phyloP scores from a whole-genome alignment of 192 early-diverging fungal genomes.

The Backusella morwellensis region DNA sequence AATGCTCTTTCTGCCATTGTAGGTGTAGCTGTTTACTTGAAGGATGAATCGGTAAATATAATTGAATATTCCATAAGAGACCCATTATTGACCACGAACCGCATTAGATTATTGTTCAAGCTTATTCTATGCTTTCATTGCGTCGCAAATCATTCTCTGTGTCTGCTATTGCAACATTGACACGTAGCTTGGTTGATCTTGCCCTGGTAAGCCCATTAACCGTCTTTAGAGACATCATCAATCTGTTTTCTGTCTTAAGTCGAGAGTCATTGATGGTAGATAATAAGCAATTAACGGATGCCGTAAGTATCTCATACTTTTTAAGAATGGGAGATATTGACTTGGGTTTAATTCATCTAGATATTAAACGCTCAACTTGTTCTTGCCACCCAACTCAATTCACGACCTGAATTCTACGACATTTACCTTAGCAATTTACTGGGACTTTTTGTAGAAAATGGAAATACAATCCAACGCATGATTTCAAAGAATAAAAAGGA shows the following conservation, averaged over 20 bases:
- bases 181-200: constrained; percentile 57
- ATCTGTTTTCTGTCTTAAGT: constrained; percentile 44
- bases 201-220: constrained; percentile 51
- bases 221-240: constrained; percentile 62
- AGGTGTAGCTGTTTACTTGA: constrained; percentile 48
- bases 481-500: constrained; percentile 38
- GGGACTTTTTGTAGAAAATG: constrained; percentile 58
- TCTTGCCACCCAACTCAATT: constrained; percentile 44
- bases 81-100: not conserved
- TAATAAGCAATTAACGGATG: constrained; percentile 2
- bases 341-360: constrained; percentile 15
- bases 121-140: constrained; percentile 62
- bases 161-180: constrained; percentile 45
- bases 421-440: constrained; percentile 51
- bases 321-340: not conserved
- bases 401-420: constrained; percentile 50
- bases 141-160: constrained; percentile 52
- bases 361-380: constrained; percentile 41
- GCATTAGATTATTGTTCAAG: constrained; percentile 52
- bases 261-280: constrained; percentile 23
- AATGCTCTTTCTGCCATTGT: constrained; percentile 52
- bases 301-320: constrained; percentile 35
- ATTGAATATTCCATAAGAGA: no score
- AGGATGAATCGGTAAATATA: constrained; percentile 47
- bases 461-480: constrained; percentile 50